These are phyloP conservation scores for Triticum monococcum DNA, from an alignment of 176 grass and related monocot genomes.

Conservation along the genomic window DNA sequence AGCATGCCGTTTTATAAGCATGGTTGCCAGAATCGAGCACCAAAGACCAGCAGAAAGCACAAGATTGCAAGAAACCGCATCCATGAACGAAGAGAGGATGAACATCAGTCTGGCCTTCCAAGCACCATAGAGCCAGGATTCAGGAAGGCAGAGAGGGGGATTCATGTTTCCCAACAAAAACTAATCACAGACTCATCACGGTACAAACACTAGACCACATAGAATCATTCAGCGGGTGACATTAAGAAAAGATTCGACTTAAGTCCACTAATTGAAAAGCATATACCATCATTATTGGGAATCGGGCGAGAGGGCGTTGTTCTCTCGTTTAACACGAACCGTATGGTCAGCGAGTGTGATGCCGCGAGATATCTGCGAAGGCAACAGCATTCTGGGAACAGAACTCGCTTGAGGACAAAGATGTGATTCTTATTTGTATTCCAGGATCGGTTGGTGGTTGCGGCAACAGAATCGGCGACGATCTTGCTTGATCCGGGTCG, in stretches of 20 bases:
- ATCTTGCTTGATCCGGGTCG: conserved; percentile 13
- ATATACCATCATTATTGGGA: background rate
- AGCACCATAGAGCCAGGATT: conserved; percentile 20
- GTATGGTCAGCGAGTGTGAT: background rate
- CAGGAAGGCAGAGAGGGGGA: background rate
- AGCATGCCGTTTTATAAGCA: background rate
- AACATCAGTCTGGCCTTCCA: conserved; percentile 3
- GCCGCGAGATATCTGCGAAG: conserved; percentile 17
- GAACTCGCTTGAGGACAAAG: background rate
- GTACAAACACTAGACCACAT: no score
- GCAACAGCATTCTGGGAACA: background rate
- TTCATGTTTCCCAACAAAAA: background rate
- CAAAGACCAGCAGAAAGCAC: conserved; percentile 7
- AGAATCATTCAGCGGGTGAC: background rate
- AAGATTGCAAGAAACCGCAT: background rate
- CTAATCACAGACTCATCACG: no score
- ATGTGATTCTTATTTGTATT: background rate
- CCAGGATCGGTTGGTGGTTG: background rate
- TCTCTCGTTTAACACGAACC: conserved; percentile 17
- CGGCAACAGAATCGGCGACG: conserved; percentile 21
- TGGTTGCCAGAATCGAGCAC: background rate
- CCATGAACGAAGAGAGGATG: background rate
- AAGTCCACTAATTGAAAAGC: conserved; percentile 1
- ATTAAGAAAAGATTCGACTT: background rate
- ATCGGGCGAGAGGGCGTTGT: background rate